Evolutionary conservation across 169 alveolate species (phyloP).

Genomic region (Eimeria praecox): DNA sequence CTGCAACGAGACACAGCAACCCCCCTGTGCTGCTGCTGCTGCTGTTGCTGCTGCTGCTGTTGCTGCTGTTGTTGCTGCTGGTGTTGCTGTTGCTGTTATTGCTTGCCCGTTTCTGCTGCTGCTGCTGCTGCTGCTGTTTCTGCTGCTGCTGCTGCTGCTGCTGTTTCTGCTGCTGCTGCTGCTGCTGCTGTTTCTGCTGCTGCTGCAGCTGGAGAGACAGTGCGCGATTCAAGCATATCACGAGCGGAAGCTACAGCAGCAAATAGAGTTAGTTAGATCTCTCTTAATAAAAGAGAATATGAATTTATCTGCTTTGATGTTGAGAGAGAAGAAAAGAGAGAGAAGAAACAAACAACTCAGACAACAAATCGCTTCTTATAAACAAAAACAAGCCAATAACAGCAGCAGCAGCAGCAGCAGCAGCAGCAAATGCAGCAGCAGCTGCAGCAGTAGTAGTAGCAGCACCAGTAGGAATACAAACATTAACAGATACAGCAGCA

Average conservation of each 20-base stretch:
- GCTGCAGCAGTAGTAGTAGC: conserved; percentile 36
- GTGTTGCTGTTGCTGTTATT: conserved; percentile 36
- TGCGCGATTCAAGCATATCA: conserved; percentile 23
- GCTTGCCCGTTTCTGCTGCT: conserved; percentile 41
- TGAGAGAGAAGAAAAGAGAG: background rate
- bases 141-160: conserved; percentile 21
- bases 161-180: conserved; percentile 26
- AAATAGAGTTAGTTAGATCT: background rate
- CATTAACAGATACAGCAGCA: conserved; percentile 50
- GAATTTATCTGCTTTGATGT: background rate
- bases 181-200: conserved; percentile 48
- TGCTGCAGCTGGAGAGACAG: conserved; percentile 55
- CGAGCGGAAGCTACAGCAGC: conserved; percentile 20
- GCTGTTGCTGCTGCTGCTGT: conserved; percentile 29
- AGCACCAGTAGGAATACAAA: background rate
- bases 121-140: conserved; percentile 57
- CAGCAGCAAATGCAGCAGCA: conserved; percentile 48
- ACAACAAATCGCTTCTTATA: conserved; percentile 8
- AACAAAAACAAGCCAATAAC: background rate
- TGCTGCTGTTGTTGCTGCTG: background rate
- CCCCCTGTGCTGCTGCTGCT: background rate
- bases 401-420: background rate
- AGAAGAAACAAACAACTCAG: background rate
- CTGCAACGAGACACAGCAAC: background rate
- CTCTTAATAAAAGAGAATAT: conserved; percentile 6